Conservation (phyloP, 1,139 yeast genomes). For the Suhomyces wounanorum region DNA sequence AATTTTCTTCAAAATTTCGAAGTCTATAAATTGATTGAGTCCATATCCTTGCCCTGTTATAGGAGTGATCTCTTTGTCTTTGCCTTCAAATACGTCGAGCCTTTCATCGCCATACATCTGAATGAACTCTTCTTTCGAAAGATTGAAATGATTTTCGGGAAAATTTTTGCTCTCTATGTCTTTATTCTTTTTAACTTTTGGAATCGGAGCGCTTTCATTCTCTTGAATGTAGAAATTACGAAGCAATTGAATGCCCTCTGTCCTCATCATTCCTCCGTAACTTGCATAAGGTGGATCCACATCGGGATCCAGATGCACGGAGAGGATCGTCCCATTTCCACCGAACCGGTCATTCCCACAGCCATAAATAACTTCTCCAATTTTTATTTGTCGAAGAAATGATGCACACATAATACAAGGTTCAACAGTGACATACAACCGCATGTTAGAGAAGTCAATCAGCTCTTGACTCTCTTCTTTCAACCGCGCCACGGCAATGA, state of each 20-base stretch:
- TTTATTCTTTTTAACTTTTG: slow-evolving; percentile 73
- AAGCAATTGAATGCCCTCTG: slow-evolving; percentile 79
- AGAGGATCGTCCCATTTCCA: slow-evolving; percentile 87
- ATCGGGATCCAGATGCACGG: slow-evolving; percentile 55
- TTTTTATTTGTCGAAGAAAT: slow-evolving; percentile 78
- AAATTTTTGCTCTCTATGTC: slow-evolving; percentile 67
- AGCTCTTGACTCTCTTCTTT: not conserved
- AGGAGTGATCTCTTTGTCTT: slow-evolving; percentile 36
- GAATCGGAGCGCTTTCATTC: slow-evolving; percentile 81
- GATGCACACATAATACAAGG: slow-evolving; percentile 99
- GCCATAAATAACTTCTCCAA: slow-evolving; percentile 77
- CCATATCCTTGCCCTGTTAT: slow-evolving; percentile 27
- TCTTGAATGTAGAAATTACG: slow-evolving; percentile 84
- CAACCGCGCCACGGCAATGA: slow-evolving; percentile 51
- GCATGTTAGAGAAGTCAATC: slow-evolving; percentile 57
- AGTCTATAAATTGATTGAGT: slow-evolving; percentile 24
- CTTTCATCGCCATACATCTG: slow-evolving; percentile 51
- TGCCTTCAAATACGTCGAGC: slow-evolving; percentile 13
- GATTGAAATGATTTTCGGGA: slow-evolving; percentile 46
- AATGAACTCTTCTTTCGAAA: slow-evolving; percentile 48
- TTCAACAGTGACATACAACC: slow-evolving; percentile 90
- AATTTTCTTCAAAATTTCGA: slow-evolving; percentile 20
- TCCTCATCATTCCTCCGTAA: slow-evolving; percentile 76
- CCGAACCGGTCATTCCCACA: slow-evolving; percentile 96
- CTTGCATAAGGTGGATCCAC: slow-evolving; percentile 49